A percentile compares a stretch with the other conserved stretches of the same genome.
Conservation (phyloP, 306 rosid genomes). For the Lablab purpureus region DNA sequence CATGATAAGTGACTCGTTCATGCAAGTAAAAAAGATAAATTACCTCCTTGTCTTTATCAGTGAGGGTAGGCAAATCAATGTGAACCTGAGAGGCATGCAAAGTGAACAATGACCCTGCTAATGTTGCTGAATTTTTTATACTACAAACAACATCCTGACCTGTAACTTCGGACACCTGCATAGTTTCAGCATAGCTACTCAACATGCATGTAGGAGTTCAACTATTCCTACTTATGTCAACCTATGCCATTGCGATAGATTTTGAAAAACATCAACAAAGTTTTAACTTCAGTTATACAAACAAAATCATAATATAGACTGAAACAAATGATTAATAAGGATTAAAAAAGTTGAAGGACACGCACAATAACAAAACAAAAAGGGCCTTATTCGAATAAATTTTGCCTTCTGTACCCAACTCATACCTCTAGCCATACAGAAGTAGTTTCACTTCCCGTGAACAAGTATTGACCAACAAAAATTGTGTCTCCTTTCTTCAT, state of each 20-base stretch:
- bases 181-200: conserved; percentile 46
- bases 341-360: conserved; percentile 18
- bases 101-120: conserved; percentile 96
- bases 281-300: not conserved
- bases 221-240: conserved; percentile 3
- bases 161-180: conserved; percentile 78
- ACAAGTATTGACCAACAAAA: conserved; percentile 93
- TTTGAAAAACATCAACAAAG: conserved; percentile 1
- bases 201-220: conserved; percentile 44
- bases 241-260: conserved; percentile 2
- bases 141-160: conserved; percentile 83
- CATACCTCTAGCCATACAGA: conserved; percentile 97
- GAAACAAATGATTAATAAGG: conserved; percentile 16
- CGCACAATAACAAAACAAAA: not conserved
- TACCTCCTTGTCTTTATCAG: conserved; percentile 90
- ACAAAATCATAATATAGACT: conserved; percentile 37
- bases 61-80: conserved; percentile 87
- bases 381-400: not conserved
- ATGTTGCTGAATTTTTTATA: conserved; percentile 86
- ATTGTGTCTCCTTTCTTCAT: conserved; percentile 92
- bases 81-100: conserved; percentile 90
- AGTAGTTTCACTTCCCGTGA: conserved; percentile 99
- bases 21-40: conserved; percentile 32
- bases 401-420: conserved; percentile 5
- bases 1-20: conserved; percentile 15